phyloP scores from a whole-genome alignment of 2,329 filamentous ascomycete genomes.

The Beauveria bassiana region DNA sequence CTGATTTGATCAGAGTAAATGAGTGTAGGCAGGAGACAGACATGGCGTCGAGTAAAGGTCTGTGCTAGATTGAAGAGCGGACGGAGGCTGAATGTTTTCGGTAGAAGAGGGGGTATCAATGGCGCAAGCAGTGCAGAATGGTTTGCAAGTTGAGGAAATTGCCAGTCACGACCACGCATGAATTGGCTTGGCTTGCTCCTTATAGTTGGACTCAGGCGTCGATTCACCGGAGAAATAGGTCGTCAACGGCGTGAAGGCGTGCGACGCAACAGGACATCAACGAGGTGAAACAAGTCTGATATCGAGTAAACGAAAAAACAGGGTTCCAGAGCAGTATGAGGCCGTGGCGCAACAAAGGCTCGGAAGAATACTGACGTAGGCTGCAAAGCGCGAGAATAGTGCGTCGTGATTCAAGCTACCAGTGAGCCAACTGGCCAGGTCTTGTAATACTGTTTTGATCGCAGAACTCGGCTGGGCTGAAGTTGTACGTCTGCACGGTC shows the following conservation, averaged over 20 bases:
- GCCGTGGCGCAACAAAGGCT: neutral
- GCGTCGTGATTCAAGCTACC: neutral
- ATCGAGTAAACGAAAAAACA: neutral
- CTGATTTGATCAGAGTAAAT: slow-evolving; percentile 60
- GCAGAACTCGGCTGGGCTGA: neutral
- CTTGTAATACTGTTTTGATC: slow-evolving; percentile 1
- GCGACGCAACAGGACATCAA: neutral
- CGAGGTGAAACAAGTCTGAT: slow-evolving; percentile 2
- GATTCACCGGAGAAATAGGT: neutral
- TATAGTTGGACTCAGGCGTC: neutral
- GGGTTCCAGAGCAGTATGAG: neutral
- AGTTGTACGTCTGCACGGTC: no score
- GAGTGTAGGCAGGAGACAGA: slow-evolving; percentile 51
- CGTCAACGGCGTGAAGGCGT: neutral
- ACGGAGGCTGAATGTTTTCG: neutral
- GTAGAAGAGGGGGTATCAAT: neutral
- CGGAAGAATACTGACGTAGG: neutral
- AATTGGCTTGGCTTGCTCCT: neutral
- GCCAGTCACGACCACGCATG: neutral
- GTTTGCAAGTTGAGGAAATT: neutral
- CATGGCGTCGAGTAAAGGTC: slow-evolving; percentile 27
- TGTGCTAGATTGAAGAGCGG: neutral
- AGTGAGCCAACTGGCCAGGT: neutral
- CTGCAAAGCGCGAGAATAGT: neutral
- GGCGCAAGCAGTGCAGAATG: neutral